Base-by-base conservation (phyloP, 169 alveolate species). In the Cryptosporidium andersoni region DNA sequence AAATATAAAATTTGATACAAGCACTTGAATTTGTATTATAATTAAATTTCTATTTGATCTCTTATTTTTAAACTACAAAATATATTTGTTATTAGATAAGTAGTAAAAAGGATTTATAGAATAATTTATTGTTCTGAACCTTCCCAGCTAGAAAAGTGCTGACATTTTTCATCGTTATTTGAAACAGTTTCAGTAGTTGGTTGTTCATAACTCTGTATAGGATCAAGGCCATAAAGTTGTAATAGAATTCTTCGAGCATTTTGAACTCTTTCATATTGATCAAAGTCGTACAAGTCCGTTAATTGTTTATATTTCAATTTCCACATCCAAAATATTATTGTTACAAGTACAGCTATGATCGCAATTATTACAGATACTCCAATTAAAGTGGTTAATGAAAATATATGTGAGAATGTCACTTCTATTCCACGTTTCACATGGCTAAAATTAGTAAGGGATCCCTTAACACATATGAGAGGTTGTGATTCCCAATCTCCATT, bases 401-500 rank as follows among this genome's bases (percentile, higher is more conserved):
- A 74, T 8, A 74, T 60, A 42, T 58, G 85, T 14, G 85, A 58
- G 56, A 74, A 58, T 6, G 85, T 74, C 5, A 74, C 74, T 25
- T 74, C 64, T n/a, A 74, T 74, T 5, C 85, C 85, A 34, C 74
- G 55, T 34, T 58, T 74, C 3, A 74, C 47, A 8, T 74, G 55
- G 40, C 85, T 74, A 34, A n/a, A 74, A n/a, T 74, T 68, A 43
- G 85, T 58, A 6, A 74, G 51, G 16, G 85, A 58, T 11, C 85
- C 85, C n/a, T 74, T 74, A 34, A 74, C 85, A 49, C 85, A 74
- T n/a, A 74, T 62, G 36, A 74, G 45, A 7, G 85, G 85, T 34
- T 74, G 74, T 4, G 85, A 74, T 52, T 74, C 85, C 85, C 85
- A 74, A 12, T 66, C 60, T 43, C 85, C 85, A 37, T 74, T 60